Evolutionary conservation across 768 basidiomycete genomes (phyloP).

Genomic region (Agaricus subrufescens): DNA sequence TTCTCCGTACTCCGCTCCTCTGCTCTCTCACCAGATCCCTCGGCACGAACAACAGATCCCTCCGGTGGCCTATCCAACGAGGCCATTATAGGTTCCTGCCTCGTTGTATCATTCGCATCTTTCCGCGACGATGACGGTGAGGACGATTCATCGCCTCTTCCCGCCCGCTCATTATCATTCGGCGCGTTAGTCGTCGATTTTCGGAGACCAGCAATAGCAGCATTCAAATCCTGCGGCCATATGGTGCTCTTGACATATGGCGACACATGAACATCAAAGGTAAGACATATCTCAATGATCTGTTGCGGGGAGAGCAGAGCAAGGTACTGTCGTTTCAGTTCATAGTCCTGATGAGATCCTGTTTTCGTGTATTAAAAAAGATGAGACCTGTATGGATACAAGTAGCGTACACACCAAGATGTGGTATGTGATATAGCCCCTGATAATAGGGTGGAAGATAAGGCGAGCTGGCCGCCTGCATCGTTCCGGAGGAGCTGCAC

Average conservation of each 20-base stretch:
- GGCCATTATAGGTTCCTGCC: conserved; percentile 5
- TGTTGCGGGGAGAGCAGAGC: conserved; percentile 61
- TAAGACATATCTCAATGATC: conserved; percentile 76
- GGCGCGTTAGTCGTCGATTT: conserved; percentile 21
- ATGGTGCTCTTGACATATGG: conserved; percentile 58
- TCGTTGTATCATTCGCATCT: too few species aligned
- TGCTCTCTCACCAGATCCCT: conserved; percentile 10
- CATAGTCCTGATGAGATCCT: conserved; percentile 41
- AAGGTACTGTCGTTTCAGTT: conserved; percentile 71
- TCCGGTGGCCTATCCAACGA: conserved; percentile 2
- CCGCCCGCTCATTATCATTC: conserved; percentile 8
- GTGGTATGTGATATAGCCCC: conserved; percentile 28
- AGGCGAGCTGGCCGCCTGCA: conserved; percentile 46
- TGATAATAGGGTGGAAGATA: conserved; percentile 34
- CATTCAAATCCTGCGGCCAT: conserved; percentile 69
- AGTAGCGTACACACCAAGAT: conserved; percentile 19
- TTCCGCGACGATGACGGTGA: neutral
- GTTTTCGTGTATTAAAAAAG: conserved; percentile 7
- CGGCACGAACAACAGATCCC: neutral
- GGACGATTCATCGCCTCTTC: conserved; percentile 6
- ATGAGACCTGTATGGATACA: conserved; percentile 11
- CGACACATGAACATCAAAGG: conserved; percentile 65
- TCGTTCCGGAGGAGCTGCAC: conserved; percentile 61
- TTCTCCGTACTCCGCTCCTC: conserved; percentile 16
- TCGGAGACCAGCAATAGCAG: conserved; percentile 53